These are phyloP conservation scores for Podospora bellae-mahoneyi DNA, from an alignment of 495 filamentous ascomycete species.

Conservation along the genomic window DNA sequence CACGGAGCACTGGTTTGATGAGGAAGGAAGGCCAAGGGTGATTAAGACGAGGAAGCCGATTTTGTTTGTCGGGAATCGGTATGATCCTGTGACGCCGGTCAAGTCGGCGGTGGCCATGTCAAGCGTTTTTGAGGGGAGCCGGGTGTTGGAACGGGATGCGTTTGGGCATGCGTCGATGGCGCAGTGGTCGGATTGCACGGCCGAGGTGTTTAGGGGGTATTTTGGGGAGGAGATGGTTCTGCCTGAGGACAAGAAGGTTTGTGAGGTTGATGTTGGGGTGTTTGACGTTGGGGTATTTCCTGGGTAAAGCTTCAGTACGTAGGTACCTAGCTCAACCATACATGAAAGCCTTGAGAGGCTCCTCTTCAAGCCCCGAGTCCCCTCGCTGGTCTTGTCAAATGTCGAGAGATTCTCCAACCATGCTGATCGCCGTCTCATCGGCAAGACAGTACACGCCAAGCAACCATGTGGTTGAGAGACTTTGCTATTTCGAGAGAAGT, in stretches of 20 bases:
- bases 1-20: conserved; percentile 32
- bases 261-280: conserved; percentile 9
- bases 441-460: background rate
- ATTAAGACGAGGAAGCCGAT: conserved; percentile 44
- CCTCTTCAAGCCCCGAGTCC: background rate
- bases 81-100: conserved; percentile 45
- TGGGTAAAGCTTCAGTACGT: background rate
- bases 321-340: too few species aligned
- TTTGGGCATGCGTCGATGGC: conserved; percentile 14
- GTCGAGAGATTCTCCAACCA: background rate
- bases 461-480: background rate
- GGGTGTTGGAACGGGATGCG: conserved; percentile 37
- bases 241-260: conserved; percentile 9
- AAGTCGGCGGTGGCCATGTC: conserved; percentile 50
- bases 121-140: conserved; percentile 49
- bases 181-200: conserved; percentile 11
- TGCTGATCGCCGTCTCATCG: background rate
- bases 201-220: conserved; percentile 5
- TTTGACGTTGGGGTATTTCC: background rate
- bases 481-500: background rate
- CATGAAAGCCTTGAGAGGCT: too few species aligned
- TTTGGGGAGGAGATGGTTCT: conserved; percentile 10
- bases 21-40: background rate
- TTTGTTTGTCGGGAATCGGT: conserved; percentile 44
- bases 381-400: background rate